Conservation (phyloP, 108 stramenopile species). For the Nitzschia inconspicua region DNA sequence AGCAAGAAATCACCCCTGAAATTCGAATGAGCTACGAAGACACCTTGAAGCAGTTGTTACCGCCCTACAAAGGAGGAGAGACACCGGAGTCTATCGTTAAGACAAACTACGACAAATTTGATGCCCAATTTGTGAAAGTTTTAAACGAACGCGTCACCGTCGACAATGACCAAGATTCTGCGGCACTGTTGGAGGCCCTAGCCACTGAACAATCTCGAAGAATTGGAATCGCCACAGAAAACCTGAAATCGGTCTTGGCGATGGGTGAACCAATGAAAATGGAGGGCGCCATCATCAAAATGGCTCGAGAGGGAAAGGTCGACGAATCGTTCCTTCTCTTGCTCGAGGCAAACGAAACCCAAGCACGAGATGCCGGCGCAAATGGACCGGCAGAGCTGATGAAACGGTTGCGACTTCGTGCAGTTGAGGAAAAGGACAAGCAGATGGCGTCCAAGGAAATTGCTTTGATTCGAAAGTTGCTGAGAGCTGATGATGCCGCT, state of each 20-base stretch:
- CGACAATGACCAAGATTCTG: slow-evolving; percentile 66
- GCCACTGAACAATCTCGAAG: slow-evolving; percentile 66
- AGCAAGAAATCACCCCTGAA: slow-evolving; percentile 78
- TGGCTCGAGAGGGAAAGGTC: slow-evolving; percentile 69
- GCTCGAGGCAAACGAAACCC: slow-evolving; percentile 82
- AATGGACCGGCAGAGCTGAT: slow-evolving; percentile 77
- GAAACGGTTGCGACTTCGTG: slow-evolving; percentile 58
- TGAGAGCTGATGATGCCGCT: slow-evolving; percentile 56
- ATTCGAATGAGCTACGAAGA: slow-evolving; percentile 81
- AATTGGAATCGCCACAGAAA: slow-evolving; percentile 62
- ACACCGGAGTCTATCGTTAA: slow-evolving; percentile 53
- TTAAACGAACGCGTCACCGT: slow-evolving; percentile 24
- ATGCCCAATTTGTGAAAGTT: slow-evolving; percentile 48
- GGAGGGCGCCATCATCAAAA: slow-evolving; percentile 80
- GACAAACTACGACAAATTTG: slow-evolving; percentile 70
- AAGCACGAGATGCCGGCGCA: slow-evolving; percentile 74
- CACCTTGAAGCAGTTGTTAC: slow-evolving; percentile 66
- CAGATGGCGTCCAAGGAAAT: slow-evolving; percentile 73
- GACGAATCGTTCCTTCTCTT: slow-evolving; percentile 82
- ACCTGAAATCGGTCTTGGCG: slow-evolving; percentile 59
- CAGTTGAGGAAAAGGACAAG: slow-evolving; percentile 82
- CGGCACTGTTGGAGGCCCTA: slow-evolving; percentile 62
- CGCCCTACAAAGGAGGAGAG: slow-evolving; percentile 81
- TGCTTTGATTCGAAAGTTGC: slow-evolving; percentile 70
- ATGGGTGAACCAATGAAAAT: slow-evolving; percentile 83